Base-by-base conservation (phyloP, 140 eudicot species). In the Oenanthe javanica region DNA sequence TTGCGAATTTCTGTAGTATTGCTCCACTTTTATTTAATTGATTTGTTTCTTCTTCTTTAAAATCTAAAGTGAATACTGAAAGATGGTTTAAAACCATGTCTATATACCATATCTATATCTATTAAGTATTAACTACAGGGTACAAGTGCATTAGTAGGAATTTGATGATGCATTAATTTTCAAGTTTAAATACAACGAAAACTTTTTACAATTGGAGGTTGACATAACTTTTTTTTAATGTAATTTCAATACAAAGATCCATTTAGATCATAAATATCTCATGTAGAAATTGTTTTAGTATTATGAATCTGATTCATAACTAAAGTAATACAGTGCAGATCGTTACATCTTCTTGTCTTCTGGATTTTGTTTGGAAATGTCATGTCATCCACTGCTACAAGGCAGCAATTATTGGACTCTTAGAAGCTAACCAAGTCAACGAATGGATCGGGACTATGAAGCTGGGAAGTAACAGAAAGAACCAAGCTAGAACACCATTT, bases 361-460 rank as follows among this genome's bases (percentile, higher is more conserved):
- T 91, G 97, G 92, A 93, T 91, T 0, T 78, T 82, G 80, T 93
- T 93, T 82, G 96, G 91, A 83, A 91, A 25, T 57, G 98, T 93
- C 72, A 91, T 93, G 98, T 89, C 98, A 8, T 91, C 9, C 97
- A 93, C 77, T 89, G 93, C 77, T 82, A 93, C 45, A 93, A 91
- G 79, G 93, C 97, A 76, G 84, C 97, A 67, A 85, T 93, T 7
- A 91, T 93, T 19, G 96, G 96, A 79, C 96, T 93, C 16, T 18
- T 93, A 25, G 97, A 90, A 83, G 92, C 93, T 70, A 88, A 80
- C 82, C 74, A 95, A 72, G 93, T 86, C 25, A 89, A 93, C 23
- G 93, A 91, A 77, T 93, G 96, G 94, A 89, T 93, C 19, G 96
- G 91, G 85, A 93, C 98, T 9, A 91, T 85, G 83, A 93, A 93